Evolutionary conservation across 164 flowering plant genomes (phyloP), one percentile per base, ranked within the genome.

Genomic region (Liquidambar formosana): DNA sequence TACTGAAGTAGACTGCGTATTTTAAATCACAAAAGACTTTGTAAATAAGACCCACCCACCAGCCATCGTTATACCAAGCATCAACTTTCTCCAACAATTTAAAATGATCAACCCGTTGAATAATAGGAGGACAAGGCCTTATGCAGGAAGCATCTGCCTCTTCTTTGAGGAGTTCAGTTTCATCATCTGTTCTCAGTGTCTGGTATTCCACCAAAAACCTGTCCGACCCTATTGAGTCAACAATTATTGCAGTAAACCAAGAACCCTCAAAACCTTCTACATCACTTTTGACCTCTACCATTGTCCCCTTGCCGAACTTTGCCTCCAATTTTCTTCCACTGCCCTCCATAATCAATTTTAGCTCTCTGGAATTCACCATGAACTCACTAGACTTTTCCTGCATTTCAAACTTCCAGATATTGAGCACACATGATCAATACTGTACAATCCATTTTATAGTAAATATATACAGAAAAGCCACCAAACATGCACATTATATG

Each of bases 41-140:
- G 4, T 69, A 71, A 52, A 84, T 61, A 33, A 54, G 18, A 61
- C 87, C 87, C 33, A 16, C 80, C 81, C 85, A 82, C 87, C 87
- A 84, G 8, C 83, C 87, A 22, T 81, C 83, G 43, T 80, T 80
- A 61, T 67, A 72, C 82, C 77, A 80, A 11, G 76, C 85, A 72
- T 84, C 87, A 45, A 84, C 83, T 49, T 48, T 53, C 19, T 81
- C 71, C 18, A 51, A 56, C 38, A 0, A 8, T 27, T 68, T 49
- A 61, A 63, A 81, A n/a, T 23, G 52, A 15, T 57, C 46, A 25
- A 38, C 15, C 14, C 23, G 63, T 61, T 45, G n/a, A 51, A 72
- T 64, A 6, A 25, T 11, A 21, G 85, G 82, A 9, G 85, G 85
- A 38, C 2, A 48, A 14, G 80, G 82, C 52, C 87, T 73, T 19